Evolutionary conservation across 2,329 filamentous ascomycete genomes (phyloP).

Genomic region (Lecanicillium sp.): DNA sequence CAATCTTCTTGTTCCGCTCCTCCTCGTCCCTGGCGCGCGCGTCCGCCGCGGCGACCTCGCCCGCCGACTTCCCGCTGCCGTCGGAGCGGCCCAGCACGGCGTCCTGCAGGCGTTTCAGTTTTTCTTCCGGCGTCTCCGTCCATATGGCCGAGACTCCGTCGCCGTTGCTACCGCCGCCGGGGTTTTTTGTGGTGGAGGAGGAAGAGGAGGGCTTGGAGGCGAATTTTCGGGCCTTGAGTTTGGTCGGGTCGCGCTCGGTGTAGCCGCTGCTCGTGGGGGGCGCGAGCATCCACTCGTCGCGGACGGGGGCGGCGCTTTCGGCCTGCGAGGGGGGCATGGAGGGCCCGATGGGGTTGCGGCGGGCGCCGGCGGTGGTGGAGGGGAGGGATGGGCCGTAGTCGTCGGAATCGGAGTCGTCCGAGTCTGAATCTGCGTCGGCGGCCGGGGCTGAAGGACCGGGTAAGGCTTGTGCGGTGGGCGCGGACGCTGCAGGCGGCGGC

Average conservation of each 20-base stretch:
- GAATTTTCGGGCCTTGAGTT: slow-evolving; percentile 76
- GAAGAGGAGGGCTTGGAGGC: slow-evolving; percentile 55
- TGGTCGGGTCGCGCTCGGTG: slow-evolving; percentile 71
- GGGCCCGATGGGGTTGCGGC: slow-evolving; percentile 41
- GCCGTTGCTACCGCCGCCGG: slow-evolving; percentile 24
- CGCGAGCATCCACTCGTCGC: slow-evolving; percentile 81
- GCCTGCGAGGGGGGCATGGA: slow-evolving; percentile 25
- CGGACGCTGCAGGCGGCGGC: slow-evolving; percentile 30
- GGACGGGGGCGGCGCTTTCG: slow-evolving; percentile 42
- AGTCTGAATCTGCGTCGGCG: slow-evolving; percentile 27
- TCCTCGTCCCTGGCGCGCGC: slow-evolving; percentile 50
- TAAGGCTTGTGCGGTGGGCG: slow-evolving; percentile 28
- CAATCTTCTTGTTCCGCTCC: slow-evolving; percentile 43
- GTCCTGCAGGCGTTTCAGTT: slow-evolving; percentile 71
- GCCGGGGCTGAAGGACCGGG: slow-evolving; percentile 29
- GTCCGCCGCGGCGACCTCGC: slow-evolving; percentile 30
- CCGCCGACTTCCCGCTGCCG: slow-evolving; percentile 31
- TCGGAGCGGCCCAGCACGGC: slow-evolving; percentile 69
- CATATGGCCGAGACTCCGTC: slow-evolving; percentile 61
- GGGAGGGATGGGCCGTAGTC: slow-evolving; percentile 58
- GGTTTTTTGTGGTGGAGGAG: too few relatives aligned
- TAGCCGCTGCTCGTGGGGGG: slow-evolving; percentile 54
- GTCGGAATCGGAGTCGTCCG: slow-evolving; percentile 38
- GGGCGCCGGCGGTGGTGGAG: slow-evolving; percentile 31
- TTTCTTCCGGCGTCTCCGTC: slow-evolving; percentile 89